A percentile compares a stretch with the other conserved stretches of the same genome.
Evolutionary conservation across 495 filamentous ascomycete species (phyloP).

Genomic region (Penicillium soppii): DNA sequence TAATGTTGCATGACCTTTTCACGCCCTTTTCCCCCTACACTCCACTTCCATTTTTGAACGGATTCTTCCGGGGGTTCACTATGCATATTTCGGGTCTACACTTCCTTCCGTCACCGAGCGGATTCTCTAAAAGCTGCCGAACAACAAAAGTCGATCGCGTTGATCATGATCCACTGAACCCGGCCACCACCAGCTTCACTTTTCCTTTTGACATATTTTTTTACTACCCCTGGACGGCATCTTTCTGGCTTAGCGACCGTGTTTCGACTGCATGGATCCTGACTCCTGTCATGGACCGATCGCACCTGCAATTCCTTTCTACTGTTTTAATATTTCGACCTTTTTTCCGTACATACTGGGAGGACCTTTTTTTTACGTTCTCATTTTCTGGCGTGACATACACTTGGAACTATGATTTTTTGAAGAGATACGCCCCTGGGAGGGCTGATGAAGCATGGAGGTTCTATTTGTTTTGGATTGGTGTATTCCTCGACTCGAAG

Average conservation of each 20-base stretch:
- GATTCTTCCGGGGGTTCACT: background rate
- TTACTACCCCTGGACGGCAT: background rate
- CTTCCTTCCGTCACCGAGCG: background rate
- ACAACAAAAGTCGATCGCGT: slow-evolving; percentile 12
- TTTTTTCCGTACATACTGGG: slow-evolving; percentile 21
- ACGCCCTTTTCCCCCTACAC: background rate
- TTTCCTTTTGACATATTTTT: slow-evolving; percentile 16
- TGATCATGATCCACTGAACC: slow-evolving; percentile 9
- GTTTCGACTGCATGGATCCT: slow-evolving; percentile 12
- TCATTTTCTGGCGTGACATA: slow-evolving; percentile 15
- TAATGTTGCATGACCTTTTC: slow-evolving; percentile 22
- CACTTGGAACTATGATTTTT: slow-evolving; percentile 19
- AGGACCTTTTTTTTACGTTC: slow-evolving; percentile 14
- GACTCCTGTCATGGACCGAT: background rate
- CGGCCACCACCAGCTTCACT: slow-evolving; percentile 15
- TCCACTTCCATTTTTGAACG: background rate
- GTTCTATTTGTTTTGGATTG: slow-evolving; percentile 4
- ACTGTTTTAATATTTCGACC: slow-evolving; percentile 26
- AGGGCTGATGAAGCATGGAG: slow-evolving; percentile 11
- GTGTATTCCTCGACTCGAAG: slow-evolving; percentile 12
- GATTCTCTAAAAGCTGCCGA: slow-evolving; percentile 10
- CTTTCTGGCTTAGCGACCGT: slow-evolving; percentile 2
- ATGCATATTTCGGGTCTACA: background rate
- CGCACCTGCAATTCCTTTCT: slow-evolving; percentile 4
- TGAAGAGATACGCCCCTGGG: slow-evolving; percentile 12